Evolutionary conservation across 495 filamentous ascomycete species (phyloP), one percentile per base, ranked within the genome.

Genomic region (Penicillium mononematosum): DNA sequence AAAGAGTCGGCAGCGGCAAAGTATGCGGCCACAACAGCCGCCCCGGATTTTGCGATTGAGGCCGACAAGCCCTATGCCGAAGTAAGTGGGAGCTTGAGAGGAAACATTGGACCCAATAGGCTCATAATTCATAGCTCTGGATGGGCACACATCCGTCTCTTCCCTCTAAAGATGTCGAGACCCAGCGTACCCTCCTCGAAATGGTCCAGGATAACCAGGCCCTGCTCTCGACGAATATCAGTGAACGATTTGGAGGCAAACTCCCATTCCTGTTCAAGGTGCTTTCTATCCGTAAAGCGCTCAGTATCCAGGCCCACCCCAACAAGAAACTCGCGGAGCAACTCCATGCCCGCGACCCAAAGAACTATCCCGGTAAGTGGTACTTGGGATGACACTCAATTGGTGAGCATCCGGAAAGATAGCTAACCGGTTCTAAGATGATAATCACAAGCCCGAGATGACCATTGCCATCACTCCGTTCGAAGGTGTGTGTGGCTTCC

Each of bases 361-460:
- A 88, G 77, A 95, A 98, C 79, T 98, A 98, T 66, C 93, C 93
- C 56, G 85, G 84, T 86, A 65, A 47, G 70, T 59, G 2, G 20
- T 17, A 38, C 32, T n/a, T 24, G 10, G 27, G 14, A 45, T 10
- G 14, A 27, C 1, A 22, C 10, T 48, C 12, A 20, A 11, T 8
- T 16, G n/a, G 31, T 12, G 32, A 12, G 2, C 44, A 20, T 3
- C n/a, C 14, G 17, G 4, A 17, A 54, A 49, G 20, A 55, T 53
- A 1, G 24, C 36, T 32, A 11, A 45, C 41, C 17, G 24, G 6
- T 27, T 32, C 4, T 3, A 38, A 86, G 93, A 98, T 80, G 93
- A 97, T 76, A 98, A 98, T 72, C 94, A 98, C 78, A 98, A 98
- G 73, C 94, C 94, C 45, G 94, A 98, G 73, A 98, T 98, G 94